These are phyloP conservation scores for Lichtheimia hyalospora DNA, from an alignment of 371 early-diverging fungal species.

Conservation along the genomic window DNA sequence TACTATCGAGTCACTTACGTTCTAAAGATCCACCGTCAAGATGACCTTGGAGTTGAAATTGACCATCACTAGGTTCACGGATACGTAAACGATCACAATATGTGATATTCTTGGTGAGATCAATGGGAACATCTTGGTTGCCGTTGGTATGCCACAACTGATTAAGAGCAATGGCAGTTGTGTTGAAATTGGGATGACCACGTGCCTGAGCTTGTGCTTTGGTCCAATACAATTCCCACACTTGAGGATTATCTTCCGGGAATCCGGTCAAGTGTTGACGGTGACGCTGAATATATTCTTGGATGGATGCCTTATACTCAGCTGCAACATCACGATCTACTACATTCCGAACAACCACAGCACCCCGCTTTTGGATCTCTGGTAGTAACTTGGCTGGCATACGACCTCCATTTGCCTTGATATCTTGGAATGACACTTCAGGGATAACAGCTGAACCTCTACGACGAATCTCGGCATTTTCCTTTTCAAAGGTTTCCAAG, in stretches of 20 bases:
- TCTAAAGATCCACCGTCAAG: slow-evolving; percentile 43
- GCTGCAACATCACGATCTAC: slow-evolving; percentile 26
- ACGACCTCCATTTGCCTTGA: slow-evolving; percentile 28
- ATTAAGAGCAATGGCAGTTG: slow-evolving; percentile 31
- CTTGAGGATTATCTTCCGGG: slow-evolving; percentile 35
- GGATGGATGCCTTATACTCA: slow-evolving; percentile 31
- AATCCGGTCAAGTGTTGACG: slow-evolving; percentile 25
- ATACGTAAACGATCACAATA: slow-evolving; percentile 46
- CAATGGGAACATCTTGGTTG: slow-evolving; percentile 21
- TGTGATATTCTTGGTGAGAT: slow-evolving; percentile 32
- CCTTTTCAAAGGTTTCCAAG: slow-evolving; percentile 23
- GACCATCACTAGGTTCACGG: slow-evolving; percentile 27
- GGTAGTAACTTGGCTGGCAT: slow-evolving; percentile 26
- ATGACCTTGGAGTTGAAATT: slow-evolving; percentile 36
- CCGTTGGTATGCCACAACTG: slow-evolving; percentile 32
- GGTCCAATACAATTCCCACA: slow-evolving; percentile 45
- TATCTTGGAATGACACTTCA: slow-evolving; percentile 24
- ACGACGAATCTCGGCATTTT: slow-evolving; percentile 21
- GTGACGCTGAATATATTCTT: slow-evolving; percentile 28
- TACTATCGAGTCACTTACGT: slow-evolving; percentile 5
- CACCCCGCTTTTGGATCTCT: slow-evolving; percentile 31
- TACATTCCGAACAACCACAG: slow-evolving; percentile 32
- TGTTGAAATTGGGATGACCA: slow-evolving; percentile 29
- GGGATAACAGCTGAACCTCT: slow-evolving; percentile 33
- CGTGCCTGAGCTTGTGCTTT: slow-evolving; percentile 27